Evolutionary conservation across 148 eudicot species (phyloP).

Genomic region (Cornus florida): DNA sequence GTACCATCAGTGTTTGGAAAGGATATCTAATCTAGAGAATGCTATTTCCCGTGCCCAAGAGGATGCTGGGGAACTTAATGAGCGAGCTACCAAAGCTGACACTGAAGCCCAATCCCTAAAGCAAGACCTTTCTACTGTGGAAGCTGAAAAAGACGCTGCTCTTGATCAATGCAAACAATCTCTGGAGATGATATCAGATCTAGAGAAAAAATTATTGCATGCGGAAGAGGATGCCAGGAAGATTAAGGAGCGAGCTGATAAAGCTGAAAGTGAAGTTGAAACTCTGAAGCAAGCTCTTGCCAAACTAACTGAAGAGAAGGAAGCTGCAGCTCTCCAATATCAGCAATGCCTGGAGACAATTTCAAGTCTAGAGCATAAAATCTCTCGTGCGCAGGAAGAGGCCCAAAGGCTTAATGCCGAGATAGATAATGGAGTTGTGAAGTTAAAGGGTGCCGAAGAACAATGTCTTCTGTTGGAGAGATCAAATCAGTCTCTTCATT

Average conservation of each 20-base stretch:
- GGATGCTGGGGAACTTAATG: conserved; percentile 40
- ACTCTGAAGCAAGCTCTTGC: conserved; percentile 52
- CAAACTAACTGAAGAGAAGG: conserved; percentile 70
- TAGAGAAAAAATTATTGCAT: conserved; percentile 63
- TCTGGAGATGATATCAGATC: conserved; percentile 60
- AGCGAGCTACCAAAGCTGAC: conserved; percentile 61
- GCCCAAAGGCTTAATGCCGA: conserved; percentile 60
- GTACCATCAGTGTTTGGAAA: conserved; percentile 64
- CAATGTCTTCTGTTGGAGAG: conserved; percentile 58
- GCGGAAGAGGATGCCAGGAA: conserved; percentile 66
- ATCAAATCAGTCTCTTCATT: conserved; percentile 66
- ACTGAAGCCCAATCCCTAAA: conserved; percentile 41
- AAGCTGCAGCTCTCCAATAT: conserved; percentile 51
- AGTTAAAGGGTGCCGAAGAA: conserved; percentile 78
- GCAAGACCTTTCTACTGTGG: conserved; percentile 49
- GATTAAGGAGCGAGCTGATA: conserved; percentile 53
- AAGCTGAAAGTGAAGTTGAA: conserved; percentile 77
- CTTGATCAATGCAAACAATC: conserved; percentile 67
- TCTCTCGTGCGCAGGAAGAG: conserved; percentile 53
- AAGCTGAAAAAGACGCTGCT: conserved; percentile 57
- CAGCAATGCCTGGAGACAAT: conserved; percentile 69
- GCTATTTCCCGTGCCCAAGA: conserved; percentile 46
- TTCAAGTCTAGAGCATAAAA: conserved; percentile 55
- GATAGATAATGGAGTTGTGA: conserved; percentile 52
- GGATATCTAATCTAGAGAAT: conserved; percentile 56